Percentiles rank a stretch among this genome's conserved stretches.
Evolutionary conservation across 2,329 filamentous ascomycete genomes (phyloP).

Genomic region (Celoporthe dispersa): DNA sequence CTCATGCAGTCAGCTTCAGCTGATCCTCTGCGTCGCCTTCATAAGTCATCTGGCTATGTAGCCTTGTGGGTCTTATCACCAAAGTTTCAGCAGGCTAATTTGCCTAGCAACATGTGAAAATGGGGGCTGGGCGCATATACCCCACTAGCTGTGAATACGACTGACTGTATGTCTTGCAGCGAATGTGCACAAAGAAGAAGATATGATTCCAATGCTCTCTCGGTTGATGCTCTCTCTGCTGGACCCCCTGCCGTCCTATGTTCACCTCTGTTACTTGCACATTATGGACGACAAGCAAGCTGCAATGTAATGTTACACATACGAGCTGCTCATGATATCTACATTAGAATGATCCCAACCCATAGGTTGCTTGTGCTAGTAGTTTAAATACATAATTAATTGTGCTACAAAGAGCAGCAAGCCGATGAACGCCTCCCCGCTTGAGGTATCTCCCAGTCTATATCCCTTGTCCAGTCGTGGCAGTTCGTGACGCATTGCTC

Average conservation of each 20-base stretch:
- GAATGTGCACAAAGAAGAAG: background rate
- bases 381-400: background rate
- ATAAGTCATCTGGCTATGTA: background rate
- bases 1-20: background rate
- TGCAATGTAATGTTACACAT: background rate
- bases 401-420: background rate
- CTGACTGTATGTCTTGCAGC: background rate
- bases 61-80: background rate
- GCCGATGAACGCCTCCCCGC: conserved; percentile 10
- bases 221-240: background rate
- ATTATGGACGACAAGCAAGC: background rate
- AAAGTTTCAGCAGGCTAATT: background rate
- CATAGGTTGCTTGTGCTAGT: background rate
- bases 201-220: too few species aligned
- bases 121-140: background rate
- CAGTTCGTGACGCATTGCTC: conserved; percentile 11
- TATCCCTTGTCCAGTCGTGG: conserved; percentile 13
- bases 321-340: background rate
- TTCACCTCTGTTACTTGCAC: background rate
- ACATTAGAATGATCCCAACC: background rate
- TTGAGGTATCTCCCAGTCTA: conserved; percentile 21
- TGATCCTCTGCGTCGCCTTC: background rate
- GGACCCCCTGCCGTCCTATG: background rate
- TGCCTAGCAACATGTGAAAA: background rate
- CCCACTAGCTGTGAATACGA: background rate